A percentile compares a stretch with the other conserved stretches of the same genome.
Evolutionary conservation across 768 basidiomycete genomes (phyloP).

Genomic region (Galerina marginata): DNA sequence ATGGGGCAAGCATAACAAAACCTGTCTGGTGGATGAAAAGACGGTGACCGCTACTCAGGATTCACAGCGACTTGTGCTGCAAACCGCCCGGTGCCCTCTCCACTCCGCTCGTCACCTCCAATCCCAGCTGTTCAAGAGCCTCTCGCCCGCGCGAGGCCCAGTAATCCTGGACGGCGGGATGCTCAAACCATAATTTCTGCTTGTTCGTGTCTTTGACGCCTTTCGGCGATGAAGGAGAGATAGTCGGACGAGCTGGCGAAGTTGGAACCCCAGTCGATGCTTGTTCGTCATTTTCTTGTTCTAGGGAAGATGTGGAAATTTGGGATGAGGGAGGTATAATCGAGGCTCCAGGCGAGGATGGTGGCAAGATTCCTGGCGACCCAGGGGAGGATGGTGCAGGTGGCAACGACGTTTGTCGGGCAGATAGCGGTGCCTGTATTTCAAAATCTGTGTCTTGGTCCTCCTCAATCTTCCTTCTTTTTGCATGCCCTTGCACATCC

Average conservation of each 20-base stretch:
- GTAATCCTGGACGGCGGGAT: constrained; percentile 41
- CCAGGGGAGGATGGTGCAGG: too few species aligned
- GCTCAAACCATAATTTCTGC: constrained; percentile 57
- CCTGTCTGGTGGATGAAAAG: not conserved
- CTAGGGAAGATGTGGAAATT: not conserved
- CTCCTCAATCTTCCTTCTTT: too few species aligned
- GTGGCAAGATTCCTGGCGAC: too few species aligned
- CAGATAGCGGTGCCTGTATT: too few species aligned
- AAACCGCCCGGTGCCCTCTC: constrained; percentile 10
- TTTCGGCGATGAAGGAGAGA: not conserved
- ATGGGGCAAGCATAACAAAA: too few species aligned
- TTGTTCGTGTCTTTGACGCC: not conserved
- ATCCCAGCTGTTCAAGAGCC: constrained; percentile 53
- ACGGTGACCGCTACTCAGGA: not conserved
- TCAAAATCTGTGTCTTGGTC: too few species aligned
- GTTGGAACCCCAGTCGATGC: constrained; percentile 16
- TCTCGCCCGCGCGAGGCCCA: constrained; percentile 61
- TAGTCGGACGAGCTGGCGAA: not conserved
- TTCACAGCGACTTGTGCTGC: not conserved
- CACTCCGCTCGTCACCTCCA: constrained; percentile 52
- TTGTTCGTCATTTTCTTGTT: constrained; percentile 6
- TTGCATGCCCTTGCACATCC: too few species aligned
- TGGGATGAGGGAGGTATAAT: not conserved
- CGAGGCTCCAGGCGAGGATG: not conserved
- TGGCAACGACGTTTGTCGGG: too few species aligned